Evolutionary conservation across 371 early-diverging fungal species (phyloP).

Genomic region (Haplosporangium sp.): DNA sequence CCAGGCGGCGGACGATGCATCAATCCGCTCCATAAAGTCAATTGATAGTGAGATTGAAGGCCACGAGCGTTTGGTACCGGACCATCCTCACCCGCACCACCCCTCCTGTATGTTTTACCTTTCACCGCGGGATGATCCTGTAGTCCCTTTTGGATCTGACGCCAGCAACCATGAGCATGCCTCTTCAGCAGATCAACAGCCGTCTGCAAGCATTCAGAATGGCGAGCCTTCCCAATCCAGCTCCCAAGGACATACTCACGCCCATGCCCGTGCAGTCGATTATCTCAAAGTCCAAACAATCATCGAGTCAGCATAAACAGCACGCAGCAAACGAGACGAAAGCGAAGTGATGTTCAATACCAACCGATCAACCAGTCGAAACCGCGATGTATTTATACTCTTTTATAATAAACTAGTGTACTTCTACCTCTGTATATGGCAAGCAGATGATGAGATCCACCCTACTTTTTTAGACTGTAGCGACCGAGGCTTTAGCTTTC

Average conservation of each 20-base stretch:
- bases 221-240: no score
- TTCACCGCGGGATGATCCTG: slow-evolving; percentile 2
- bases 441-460: no score
- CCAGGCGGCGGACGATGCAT: slow-evolving; percentile 1
- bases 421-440: no score
- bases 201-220: not conserved
- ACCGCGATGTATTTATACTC: no score
- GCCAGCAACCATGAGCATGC: not conserved
- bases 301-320: slow-evolving; percentile 6
- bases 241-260: no score
- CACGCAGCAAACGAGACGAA: no score
- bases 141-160: not conserved
- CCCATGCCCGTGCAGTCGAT: slow-evolving; percentile 3
- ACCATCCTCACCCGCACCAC: slow-evolving; percentile 25
- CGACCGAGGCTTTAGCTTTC: no score
- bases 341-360: no score
- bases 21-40: slow-evolving; percentile 6
- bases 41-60: slow-evolving; percentile 28
- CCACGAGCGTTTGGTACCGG: slow-evolving; percentile 9
- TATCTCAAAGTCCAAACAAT: slow-evolving; percentile 11
- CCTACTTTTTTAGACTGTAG: no score
- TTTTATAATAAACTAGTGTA: no score
- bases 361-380: no score
- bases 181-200: not conserved
- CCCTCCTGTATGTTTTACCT: slow-evolving; percentile 28